Evolutionary conservation across 208 protist species (phyloP).

Genomic region (Lotmaria passim): DNA sequence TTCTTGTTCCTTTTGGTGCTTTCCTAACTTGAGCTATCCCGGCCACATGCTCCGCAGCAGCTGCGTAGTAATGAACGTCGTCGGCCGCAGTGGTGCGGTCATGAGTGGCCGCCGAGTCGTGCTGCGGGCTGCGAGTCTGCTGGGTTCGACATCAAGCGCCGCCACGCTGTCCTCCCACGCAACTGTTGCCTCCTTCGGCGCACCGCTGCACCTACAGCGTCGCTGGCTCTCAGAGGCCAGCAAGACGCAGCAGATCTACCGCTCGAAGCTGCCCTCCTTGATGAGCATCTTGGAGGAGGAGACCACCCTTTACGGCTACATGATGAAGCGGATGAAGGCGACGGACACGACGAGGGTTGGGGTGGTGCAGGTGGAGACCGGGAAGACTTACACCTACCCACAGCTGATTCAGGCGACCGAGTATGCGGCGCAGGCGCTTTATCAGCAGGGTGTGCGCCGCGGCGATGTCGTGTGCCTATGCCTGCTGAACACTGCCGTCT

Average conservation of each 20-base stretch:
- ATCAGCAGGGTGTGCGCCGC: slow-evolving; percentile 49
- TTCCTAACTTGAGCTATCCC: not conserved
- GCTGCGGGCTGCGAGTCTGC: not conserved
- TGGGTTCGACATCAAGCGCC: not conserved
- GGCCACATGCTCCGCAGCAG: not conserved
- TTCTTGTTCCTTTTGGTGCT: slow-evolving; percentile 21
- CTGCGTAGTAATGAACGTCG: not conserved
- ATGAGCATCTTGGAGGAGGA: slow-evolving; percentile 28
- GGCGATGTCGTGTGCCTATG: slow-evolving; percentile 44
- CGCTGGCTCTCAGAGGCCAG: not conserved
- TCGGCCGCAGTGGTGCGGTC: not conserved
- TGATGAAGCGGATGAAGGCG: slow-evolving; percentile 34
- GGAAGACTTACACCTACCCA: slow-evolving; percentile 31
- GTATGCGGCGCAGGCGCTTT: slow-evolving; percentile 36
- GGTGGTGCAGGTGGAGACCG: slow-evolving; percentile 41
- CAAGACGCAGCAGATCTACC: slow-evolving; percentile 33
- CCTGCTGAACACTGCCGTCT: slow-evolving; percentile 45
- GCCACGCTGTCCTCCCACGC: not conserved
- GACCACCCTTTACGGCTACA: slow-evolving; percentile 33
- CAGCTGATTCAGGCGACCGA: slow-evolving; percentile 36
- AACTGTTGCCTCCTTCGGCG: slow-evolving; percentile 9
- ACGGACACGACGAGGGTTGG: slow-evolving; percentile 31
- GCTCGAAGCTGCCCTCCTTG: slow-evolving; percentile 34
- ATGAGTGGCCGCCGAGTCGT: not conserved
- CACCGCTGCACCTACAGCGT: not conserved